Percentiles rank a stretch among this genome's conserved stretches.
Conservation (phyloP, 495 filamentous ascomycete genomes). For the Platismatia glauca region DNA sequence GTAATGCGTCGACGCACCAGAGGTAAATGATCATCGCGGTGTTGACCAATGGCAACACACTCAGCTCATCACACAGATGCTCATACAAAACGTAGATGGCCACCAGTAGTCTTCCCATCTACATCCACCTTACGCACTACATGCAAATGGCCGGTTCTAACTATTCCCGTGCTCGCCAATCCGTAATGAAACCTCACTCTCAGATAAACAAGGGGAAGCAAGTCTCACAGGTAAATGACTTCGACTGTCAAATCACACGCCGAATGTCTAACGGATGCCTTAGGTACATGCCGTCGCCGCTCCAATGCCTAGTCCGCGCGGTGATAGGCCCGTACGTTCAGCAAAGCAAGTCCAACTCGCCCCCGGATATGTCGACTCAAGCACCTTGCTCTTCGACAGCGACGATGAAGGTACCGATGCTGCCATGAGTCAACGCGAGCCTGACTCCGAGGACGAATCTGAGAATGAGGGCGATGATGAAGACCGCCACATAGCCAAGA, state of each 20-base stretch:
- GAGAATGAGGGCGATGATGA: not conserved
- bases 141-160: not conserved
- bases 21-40: not conserved
- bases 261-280: not conserved
- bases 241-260: not conserved
- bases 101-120: not conserved
- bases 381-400: conserved; percentile 9
- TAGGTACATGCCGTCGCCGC: not conserved
- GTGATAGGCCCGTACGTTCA: conserved; percentile 2
- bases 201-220: not conserved
- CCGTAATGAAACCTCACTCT: not conserved
- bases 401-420: not conserved
- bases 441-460: not conserved
- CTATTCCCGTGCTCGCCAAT: not conserved
- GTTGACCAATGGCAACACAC: not conserved
- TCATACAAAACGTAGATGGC: not conserved
- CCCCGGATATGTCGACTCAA: conserved; percentile 10
- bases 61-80: not conserved
- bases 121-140: not conserved
- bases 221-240: not conserved
- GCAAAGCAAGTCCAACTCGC: not conserved
- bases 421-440: not conserved
- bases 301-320: not conserved
- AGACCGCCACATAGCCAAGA: not conserved
- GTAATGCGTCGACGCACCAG: too few species aligned